Conservation (phyloP, 768 basidiomycete genomes). For the Rhodotorula kratochvilovae region DNA sequence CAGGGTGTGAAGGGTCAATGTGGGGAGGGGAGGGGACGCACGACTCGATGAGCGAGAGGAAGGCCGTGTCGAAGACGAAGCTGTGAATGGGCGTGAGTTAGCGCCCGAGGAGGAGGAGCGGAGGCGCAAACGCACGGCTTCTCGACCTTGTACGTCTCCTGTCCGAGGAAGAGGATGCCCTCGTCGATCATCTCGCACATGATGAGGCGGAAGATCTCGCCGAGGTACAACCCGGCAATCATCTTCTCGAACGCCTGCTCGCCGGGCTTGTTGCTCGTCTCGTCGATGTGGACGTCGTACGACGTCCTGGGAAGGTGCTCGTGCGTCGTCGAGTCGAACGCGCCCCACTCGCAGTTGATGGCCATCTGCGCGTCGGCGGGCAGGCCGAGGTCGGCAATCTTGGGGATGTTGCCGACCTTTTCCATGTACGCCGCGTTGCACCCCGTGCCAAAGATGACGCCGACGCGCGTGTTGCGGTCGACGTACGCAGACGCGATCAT, state of each 20-base stretch:
- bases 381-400: constrained; percentile 62
- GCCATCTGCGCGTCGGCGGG: constrained; percentile 61
- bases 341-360: constrained; percentile 98
- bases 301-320: constrained; percentile 91
- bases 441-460: constrained; percentile 94
- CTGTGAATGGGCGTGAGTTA: constrained; percentile 43
- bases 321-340: constrained; percentile 88
- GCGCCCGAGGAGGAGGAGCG: background rate
- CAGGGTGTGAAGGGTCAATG: too few relatives aligned
- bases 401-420: constrained; percentile 73
- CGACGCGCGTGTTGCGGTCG: constrained; percentile 82
- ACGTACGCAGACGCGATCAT: constrained; percentile 96
- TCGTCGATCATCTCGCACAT: constrained; percentile 75
- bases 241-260: constrained; percentile 79
- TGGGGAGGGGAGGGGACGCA: constrained; percentile 44
- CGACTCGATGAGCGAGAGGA: constrained; percentile 95
- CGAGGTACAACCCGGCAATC: constrained; percentile 53
- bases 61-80: constrained; percentile 87
- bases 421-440: constrained; percentile 96
- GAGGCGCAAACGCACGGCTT: constrained; percentile 52
- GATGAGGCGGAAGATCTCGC: constrained; percentile 91
- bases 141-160: constrained; percentile 98
- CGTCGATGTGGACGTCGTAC: constrained; percentile 87
- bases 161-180: constrained; percentile 93
- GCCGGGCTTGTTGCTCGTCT: constrained; percentile 89